Evolutionary conservation across 306 rosid species (phyloP), one percentile per base, ranked within the genome.

Genomic region (Casuarina glauca): DNA sequence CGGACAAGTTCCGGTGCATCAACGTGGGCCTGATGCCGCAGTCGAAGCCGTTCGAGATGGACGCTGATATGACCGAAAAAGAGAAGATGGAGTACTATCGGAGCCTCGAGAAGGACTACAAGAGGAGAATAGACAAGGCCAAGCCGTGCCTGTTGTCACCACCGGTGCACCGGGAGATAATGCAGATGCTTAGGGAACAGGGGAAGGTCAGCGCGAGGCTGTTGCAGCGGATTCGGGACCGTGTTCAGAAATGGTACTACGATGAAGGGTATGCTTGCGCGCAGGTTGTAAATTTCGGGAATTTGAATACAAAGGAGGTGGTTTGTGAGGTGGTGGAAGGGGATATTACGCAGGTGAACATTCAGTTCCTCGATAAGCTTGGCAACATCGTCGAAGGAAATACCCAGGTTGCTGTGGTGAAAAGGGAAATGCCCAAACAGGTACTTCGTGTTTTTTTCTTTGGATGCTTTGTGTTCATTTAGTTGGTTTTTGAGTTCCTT

Each of bases 241-340:
- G 90, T n/a, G 99, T 95, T 3, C 99, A 95, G 84, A 92, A 84
- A 53, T 95, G 99, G 99, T 95, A 95, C 78, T 97, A 92, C 19
- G 99, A 95, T 70, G 96, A 91, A 80, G 99, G 99, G 6, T 95
- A 88, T 78, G 99, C 97, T 0, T 95, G 99, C 39, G 99, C 97
- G 5, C 99, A 95, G 76, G 99, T 95, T 20, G 97, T 95, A 49
- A 95, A 95, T 84, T 95, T 95, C 17, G 99, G 99, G 62, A 95
- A 95, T 68, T 85, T 95, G 64, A 95, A 95, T 26, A 95, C 99
- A 17, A 88, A 84, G 79, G 99, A 95, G 87, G 97, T 95, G 61
- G 97, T 93, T 38, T 95, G 99, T 69, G 99, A 95, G 88, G 99
- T 95, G 78, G 97, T 93, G 26, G 97, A 95, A 85, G 99, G 99